phyloP scores from a whole-genome alignment of 441 rosid species.

The Macaranga tanarius region DNA sequence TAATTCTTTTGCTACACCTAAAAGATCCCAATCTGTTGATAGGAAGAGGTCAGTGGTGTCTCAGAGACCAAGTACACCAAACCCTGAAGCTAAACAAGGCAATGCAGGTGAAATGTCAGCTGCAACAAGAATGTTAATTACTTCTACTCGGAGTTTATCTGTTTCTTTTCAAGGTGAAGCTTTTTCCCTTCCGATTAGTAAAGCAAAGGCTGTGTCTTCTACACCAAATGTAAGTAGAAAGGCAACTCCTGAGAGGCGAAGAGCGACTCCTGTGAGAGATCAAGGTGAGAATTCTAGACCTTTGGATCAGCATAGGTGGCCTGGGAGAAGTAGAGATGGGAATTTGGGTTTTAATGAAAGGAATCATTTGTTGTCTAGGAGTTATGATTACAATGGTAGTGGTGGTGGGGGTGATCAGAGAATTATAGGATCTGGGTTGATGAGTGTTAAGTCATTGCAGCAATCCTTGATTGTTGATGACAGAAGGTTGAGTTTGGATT shows the following conservation, averaged over 20 bases:
- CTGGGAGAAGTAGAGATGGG: conserved; percentile 55
- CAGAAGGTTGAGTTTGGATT: conserved; percentile 46
- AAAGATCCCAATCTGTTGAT: conserved; percentile 79
- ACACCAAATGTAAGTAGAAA: conserved; percentile 48
- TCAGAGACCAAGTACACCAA: conserved; percentile 39
- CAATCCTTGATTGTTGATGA: conserved; percentile 50
- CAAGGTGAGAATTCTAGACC: conserved; percentile 59
- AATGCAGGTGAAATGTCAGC: conserved; percentile 39
- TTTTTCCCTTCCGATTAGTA: conserved; percentile 64
- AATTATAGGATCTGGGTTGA: conserved; percentile 45
- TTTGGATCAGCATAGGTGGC: conserved; percentile 67
- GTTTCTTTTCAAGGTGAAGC: conserved; percentile 88
- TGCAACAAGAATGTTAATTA: conserved; percentile 61
- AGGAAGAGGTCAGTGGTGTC: conserved; percentile 43
- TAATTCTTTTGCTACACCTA: conserved; percentile 37
- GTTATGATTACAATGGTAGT: conserved; percentile 60
- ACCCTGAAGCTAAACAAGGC: conserved; percentile 37
- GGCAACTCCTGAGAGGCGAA: conserved; percentile 73
- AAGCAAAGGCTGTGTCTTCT: conserved; percentile 54
- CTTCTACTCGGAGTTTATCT: conserved; percentile 75
- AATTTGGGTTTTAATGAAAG: conserved; percentile 40
- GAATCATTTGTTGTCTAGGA: conserved; percentile 45
- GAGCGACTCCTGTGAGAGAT: conserved; percentile 41
- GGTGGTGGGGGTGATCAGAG: conserved; percentile 45
- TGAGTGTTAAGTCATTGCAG: conserved; percentile 52